Percentiles rank a stretch among this genome's conserved stretches.
Evolutionary conservation across 495 filamentous ascomycete genomes (phyloP).

Genomic region (Podospora pseudopauciseta): DNA sequence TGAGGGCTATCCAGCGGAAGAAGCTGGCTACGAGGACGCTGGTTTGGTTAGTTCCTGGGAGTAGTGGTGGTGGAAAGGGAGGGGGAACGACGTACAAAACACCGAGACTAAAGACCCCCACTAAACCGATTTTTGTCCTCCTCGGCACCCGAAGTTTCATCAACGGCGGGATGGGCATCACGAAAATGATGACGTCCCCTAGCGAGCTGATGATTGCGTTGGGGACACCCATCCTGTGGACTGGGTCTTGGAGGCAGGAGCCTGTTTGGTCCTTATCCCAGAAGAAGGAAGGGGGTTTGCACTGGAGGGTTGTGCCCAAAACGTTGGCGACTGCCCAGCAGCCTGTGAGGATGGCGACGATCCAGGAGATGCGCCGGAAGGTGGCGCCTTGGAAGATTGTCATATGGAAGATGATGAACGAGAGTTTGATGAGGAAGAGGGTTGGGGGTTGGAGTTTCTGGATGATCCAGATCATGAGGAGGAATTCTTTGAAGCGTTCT

Average conservation of each 20-base stretch:
- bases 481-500: not conserved
- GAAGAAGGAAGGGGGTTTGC: conserved; percentile 15
- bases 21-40: conserved; percentile 15
- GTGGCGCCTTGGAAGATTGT: conserved; percentile 13
- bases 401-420: conserved; percentile 15
- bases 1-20: conserved; percentile 17
- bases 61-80: not conserved
- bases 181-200: conserved; percentile 19
- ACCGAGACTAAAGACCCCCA: conserved; percentile 16
- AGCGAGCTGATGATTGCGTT: conserved; percentile 6
- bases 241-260: conserved; percentile 2
- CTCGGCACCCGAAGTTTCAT: conserved; percentile 11
- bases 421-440: conserved; percentile 18
- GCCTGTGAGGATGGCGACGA: conserved; percentile 3
- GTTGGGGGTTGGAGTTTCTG: conserved; percentile 21
- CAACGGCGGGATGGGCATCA: conserved; percentile 22
- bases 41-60: not conserved
- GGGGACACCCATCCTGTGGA: conserved; percentile 14
- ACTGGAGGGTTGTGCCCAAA: conserved; percentile 17
- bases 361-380: conserved; percentile 14
- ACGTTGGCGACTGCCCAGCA: conserved; percentile 10
- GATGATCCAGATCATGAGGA: conserved; percentile 14
- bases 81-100: conserved; percentile 12
- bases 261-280: conserved; percentile 12
- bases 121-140: conserved; percentile 11